Evolutionary conservation across 352 stramenopile genomes (phyloP).

Genomic region (Plasmopara muralis): DNA sequence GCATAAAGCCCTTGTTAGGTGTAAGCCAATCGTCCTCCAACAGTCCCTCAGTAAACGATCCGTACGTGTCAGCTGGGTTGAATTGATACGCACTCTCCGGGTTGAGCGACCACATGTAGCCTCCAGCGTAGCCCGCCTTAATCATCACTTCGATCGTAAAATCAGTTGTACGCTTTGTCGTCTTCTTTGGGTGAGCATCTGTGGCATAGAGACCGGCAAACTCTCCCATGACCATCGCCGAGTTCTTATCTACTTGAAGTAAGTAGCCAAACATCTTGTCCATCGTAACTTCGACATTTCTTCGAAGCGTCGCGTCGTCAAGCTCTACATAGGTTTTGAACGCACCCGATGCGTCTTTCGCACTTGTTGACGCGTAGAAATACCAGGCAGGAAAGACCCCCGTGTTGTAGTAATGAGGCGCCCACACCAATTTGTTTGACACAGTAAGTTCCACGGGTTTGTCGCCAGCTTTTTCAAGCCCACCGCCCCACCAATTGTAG

Average conservation of each 20-base stretch:
- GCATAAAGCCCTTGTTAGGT: slow-evolving; percentile 51
- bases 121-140: slow-evolving; percentile 38
- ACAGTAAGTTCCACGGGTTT: slow-evolving; percentile 29
- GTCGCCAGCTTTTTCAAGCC: slow-evolving; percentile 27
- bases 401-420: slow-evolving; percentile 69
- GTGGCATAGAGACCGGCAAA: slow-evolving; percentile 53
- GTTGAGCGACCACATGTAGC: slow-evolving; percentile 76
- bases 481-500: slow-evolving; percentile 61
- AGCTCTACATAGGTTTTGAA: slow-evolving; percentile 37
- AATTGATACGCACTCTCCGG: slow-evolving; percentile 63
- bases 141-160: slow-evolving; percentile 56
- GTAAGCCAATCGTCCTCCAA: slow-evolving; percentile 68
- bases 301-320: slow-evolving; percentile 35
- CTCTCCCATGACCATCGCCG: slow-evolving; percentile 54
- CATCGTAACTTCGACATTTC: slow-evolving; percentile 48
- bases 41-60: slow-evolving; percentile 53
- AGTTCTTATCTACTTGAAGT: slow-evolving; percentile 13
- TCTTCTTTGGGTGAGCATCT: slow-evolving; percentile 39
- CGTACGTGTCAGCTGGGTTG: slow-evolving; percentile 55
- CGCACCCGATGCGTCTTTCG: slow-evolving; percentile 3
- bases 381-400: slow-evolving; percentile 53
- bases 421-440: slow-evolving; percentile 52
- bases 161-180: slow-evolving; percentile 56
- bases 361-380: slow-evolving; percentile 35
- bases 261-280: slow-evolving; percentile 63